These are phyloP conservation scores for Endothia cerciana DNA, from an alignment of 2,329 filamentous ascomycete species.

Conservation along the genomic window DNA sequence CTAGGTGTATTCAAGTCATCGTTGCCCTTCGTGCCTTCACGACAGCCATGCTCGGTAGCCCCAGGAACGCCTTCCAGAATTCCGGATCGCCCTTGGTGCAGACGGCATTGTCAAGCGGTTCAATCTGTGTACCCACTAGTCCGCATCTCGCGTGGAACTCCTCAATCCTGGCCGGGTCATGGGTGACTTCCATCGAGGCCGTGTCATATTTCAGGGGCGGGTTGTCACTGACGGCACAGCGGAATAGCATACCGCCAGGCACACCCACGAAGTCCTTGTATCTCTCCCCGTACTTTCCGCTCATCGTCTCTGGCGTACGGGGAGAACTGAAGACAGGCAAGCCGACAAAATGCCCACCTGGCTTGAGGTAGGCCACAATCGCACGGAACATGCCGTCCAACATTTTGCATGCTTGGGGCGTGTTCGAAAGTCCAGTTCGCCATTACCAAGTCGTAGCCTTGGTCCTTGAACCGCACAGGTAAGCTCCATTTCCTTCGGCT, in stretches of 20 bases:
- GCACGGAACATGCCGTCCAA: slow-evolving; percentile 33
- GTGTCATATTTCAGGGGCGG: slow-evolving; percentile 21
- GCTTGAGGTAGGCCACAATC: slow-evolving; percentile 29
- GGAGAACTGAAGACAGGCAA: slow-evolving; percentile 25
- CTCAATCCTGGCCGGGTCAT: slow-evolving; percentile 19
- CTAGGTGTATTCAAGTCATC: neutral
- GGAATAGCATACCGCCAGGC: slow-evolving; percentile 22
- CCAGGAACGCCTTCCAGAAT: slow-evolving; percentile 22
- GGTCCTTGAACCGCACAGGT: slow-evolving; percentile 22
- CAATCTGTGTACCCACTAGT: slow-evolving; percentile 20
- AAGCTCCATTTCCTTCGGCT: slow-evolving; percentile 27
- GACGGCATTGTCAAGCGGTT: slow-evolving; percentile 10
- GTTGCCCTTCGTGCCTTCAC: slow-evolving; percentile 21
- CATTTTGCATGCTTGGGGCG: slow-evolving; percentile 21
- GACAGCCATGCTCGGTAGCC: slow-evolving; percentile 19
- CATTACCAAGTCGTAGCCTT: slow-evolving; percentile 33
- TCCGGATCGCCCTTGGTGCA: slow-evolving; percentile 19
- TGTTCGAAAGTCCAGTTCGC: slow-evolving; percentile 32
- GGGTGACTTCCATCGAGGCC: slow-evolving; percentile 25
- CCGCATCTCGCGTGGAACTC: slow-evolving; percentile 21
- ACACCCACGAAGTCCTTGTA: slow-evolving; percentile 26
- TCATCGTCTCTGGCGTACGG: slow-evolving; percentile 9
- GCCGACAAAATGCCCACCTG: slow-evolving; percentile 32
- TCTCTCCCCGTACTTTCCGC: slow-evolving; percentile 19
- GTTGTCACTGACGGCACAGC: slow-evolving; percentile 16